phyloP scores from a whole-genome alignment of 176 grass and related monocot genomes.

The Phyllostachys edulis region DNA sequence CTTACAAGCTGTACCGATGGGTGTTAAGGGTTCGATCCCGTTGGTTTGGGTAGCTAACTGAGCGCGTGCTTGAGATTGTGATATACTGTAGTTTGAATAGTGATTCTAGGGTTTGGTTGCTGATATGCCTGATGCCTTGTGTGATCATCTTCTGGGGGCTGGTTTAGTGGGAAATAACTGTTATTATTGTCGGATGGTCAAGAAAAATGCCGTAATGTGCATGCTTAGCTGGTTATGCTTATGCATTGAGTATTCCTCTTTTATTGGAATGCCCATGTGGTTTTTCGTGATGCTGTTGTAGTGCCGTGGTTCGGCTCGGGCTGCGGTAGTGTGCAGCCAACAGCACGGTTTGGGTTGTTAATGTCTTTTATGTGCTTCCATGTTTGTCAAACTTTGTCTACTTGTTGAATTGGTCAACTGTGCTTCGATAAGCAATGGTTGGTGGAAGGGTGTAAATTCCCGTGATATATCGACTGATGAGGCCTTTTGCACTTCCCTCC shows the following conservation, averaged over 20 bases:
- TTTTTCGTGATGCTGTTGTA: neutral
- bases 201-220: conserved; percentile 1
- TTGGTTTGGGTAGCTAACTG: neutral
- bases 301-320: accelerated
- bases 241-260: neutral
- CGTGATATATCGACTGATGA: neutral
- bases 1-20: neutral
- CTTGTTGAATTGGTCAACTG: neutral
- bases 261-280: neutral
- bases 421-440: neutral
- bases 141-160: neutral
- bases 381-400: neutral
- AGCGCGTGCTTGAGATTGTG: neutral
- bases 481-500: neutral
- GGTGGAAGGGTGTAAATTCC: neutral
- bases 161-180: neutral
- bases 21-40: neutral
- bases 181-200: neutral
- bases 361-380: neutral
- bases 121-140: neutral
- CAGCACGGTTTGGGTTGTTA: neutral
- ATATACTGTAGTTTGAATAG: neutral
- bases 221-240: neutral
- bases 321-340: neutral
- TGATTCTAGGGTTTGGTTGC: conserved; percentile 1